These are phyloP conservation scores for Sporothrix pseudoabietina DNA, from an alignment of 2,329 filamentous ascomycete genomes.

Conservation along the genomic window DNA sequence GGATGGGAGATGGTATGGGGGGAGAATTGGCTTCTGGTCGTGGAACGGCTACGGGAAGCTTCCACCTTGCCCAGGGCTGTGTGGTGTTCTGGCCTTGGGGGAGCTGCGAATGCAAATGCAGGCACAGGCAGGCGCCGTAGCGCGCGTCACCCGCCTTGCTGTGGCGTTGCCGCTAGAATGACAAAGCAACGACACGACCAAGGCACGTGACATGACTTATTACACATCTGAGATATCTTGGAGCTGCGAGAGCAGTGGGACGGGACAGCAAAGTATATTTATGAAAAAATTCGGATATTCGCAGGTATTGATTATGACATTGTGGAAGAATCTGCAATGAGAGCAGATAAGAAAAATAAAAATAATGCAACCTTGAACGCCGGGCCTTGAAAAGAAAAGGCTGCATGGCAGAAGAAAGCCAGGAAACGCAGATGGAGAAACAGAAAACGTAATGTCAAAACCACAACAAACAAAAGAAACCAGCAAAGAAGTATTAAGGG, in stretches of 20 bases:
- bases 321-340: background rate
- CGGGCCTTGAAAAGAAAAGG: background rate
- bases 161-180: conserved; percentile 18
- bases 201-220: conserved; percentile 19
- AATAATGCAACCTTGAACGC: conserved; percentile 14
- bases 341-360: background rate
- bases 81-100: conserved; percentile 20
- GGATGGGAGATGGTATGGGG: conserved; percentile 11
- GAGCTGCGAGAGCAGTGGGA: background rate
- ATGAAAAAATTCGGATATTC: background rate
- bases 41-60: conserved; percentile 23
- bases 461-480: background rate
- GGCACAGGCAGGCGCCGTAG: conserved; percentile 32
- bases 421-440: background rate
- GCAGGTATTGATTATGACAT: background rate
- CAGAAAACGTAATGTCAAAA: conserved; percentile 2
- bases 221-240: background rate
- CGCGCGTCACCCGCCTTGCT: conserved; percentile 29
- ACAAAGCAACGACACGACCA: conserved; percentile 12
- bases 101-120: conserved; percentile 27
- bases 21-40: conserved; percentile 2
- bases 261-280: background rate
- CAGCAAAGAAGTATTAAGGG: background rate
- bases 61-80: conserved; percentile 20
- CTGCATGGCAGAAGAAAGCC: background rate